Percentiles rank a stretch among this genome's conserved stretches.
phyloP scores from a whole-genome alignment of 805 yeast genomes.

The Teunomyces atbi region DNA sequence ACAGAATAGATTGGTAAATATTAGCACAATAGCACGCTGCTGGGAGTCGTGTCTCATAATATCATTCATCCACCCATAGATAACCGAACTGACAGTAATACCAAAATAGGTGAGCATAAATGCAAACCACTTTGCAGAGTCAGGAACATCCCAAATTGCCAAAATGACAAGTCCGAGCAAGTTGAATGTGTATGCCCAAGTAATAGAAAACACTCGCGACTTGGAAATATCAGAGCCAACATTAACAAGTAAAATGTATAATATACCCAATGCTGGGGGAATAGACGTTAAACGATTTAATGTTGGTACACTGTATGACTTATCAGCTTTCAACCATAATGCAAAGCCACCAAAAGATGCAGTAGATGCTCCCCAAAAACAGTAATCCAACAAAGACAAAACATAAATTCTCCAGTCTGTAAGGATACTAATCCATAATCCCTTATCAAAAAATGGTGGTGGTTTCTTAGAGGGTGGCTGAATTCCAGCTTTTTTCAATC shows the following conservation, averaged over 20 bases:
- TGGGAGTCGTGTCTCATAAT: conserved; percentile 22
- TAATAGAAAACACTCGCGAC: conserved; percentile 53
- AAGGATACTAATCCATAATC: conserved; percentile 26
- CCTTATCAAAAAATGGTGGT: conserved; percentile 19
- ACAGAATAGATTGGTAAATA: conserved; percentile 20
- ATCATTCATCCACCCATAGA: conserved; percentile 25
- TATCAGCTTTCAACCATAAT: conserved; percentile 26
- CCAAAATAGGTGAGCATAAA: conserved; percentile 22
- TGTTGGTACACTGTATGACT: conserved; percentile 8
- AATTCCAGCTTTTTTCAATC: conserved; percentile 18
- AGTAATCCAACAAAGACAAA: conserved; percentile 15
- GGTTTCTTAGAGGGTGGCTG: conserved; percentile 14
- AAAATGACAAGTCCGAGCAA: conserved; percentile 19
- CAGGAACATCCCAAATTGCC: conserved; percentile 25
- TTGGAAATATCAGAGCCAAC: conserved; percentile 51
- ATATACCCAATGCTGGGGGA: conserved; percentile 60
- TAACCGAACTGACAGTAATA: conserved; percentile 21
- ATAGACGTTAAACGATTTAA: conserved; percentile 49
- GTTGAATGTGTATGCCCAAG: conserved; percentile 42
- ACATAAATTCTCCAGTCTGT: conserved; percentile 33
- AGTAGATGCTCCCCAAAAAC: conserved; percentile 29
- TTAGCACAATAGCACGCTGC: conserved; percentile 19
- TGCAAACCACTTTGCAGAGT: conserved; percentile 25
- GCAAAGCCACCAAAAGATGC: conserved; percentile 56
- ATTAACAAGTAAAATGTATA: conserved; percentile 45